Evolutionary conservation across 768 basidiomycete genomes (phyloP).

Genomic region (Mrakia blollopis): DNA sequence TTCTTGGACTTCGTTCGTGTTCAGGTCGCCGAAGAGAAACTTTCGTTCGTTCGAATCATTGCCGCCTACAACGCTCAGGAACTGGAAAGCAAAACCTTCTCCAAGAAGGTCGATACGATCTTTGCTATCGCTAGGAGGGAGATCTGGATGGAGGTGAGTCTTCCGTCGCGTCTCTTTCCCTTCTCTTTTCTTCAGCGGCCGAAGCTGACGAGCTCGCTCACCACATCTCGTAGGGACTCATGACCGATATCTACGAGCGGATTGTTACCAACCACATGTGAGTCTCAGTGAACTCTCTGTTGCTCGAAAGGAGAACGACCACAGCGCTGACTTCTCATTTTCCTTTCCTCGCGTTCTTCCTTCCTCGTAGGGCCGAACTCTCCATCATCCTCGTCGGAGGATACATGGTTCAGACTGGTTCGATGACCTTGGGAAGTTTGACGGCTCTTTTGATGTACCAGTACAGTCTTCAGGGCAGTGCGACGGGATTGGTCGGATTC

Average conservation of each 20-base stretch:
- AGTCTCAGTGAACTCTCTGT: not conserved
- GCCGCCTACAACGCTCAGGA: constrained; percentile 32
- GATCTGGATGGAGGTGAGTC: constrained; percentile 23
- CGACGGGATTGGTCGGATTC: constrained; percentile 28
- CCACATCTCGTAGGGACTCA: not conserved
- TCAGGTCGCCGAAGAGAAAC: constrained; percentile 32
- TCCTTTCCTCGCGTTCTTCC: too few relatives aligned
- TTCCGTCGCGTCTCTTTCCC: not conserved
- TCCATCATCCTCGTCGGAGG: constrained; percentile 22
- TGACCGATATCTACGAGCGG: constrained; percentile 11
- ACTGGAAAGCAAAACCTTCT: constrained; percentile 27
- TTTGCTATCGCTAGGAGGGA: constrained; percentile 28
- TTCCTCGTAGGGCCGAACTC: not conserved
- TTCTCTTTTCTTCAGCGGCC: not conserved
- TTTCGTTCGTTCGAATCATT: constrained; percentile 27
- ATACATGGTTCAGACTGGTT: constrained; percentile 29
- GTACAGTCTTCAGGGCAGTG: constrained; percentile 20
- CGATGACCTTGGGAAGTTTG: constrained; percentile 24
- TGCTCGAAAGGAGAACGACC: too few relatives aligned
- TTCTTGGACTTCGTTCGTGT: not conserved
- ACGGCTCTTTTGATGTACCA: constrained; percentile 32
- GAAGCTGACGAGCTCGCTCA: not conserved
- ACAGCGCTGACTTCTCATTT: not conserved
- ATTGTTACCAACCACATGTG: constrained; percentile 3
- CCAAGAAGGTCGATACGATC: constrained; percentile 30